phyloP scores from a whole-genome alignment of 139 green algal genomes.

The Picochlorum sp. region DNA sequence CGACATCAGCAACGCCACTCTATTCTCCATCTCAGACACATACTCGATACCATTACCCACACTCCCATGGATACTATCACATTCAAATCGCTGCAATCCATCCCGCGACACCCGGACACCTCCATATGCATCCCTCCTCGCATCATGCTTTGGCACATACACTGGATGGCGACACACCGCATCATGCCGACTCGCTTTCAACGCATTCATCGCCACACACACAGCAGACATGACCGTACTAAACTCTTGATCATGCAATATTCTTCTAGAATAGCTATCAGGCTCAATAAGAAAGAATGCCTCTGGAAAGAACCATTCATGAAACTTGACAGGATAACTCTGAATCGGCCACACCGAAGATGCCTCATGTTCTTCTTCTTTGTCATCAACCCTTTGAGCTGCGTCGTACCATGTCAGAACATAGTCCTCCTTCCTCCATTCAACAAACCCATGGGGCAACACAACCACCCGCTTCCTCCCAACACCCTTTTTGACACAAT shows the following conservation, averaged over 20 bases:
- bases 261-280: conserved; percentile 49
- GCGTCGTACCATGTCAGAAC: too few species aligned
- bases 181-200: conserved; percentile 23
- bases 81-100: not conserved
- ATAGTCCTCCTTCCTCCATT: too few species aligned
- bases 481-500: too few species aligned
- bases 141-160: conserved; percentile 69
- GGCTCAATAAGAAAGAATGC: conserved; percentile 56
- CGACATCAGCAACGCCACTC: too few species aligned
- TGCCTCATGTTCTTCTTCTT: too few species aligned
- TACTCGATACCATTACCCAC: not conserved
- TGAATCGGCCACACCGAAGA: not conserved
- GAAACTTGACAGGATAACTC: conserved; percentile 44
- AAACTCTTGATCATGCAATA: conserved; percentile 58
- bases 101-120: conserved; percentile 27
- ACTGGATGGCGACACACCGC: conserved; percentile 6
- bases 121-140: conserved; percentile 54
- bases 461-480: too few species aligned
- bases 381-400: too few species aligned
- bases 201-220: conserved; percentile 35
- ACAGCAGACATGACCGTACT: conserved; percentile 45
- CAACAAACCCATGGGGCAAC: too few species aligned
- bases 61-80: conserved; percentile 1
- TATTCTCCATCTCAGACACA: too few species aligned
- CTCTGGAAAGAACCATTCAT: conserved; percentile 63